Base-by-base conservation (phyloP, 805 yeast genomes). In the Sugiyamaella smithiae region DNA sequence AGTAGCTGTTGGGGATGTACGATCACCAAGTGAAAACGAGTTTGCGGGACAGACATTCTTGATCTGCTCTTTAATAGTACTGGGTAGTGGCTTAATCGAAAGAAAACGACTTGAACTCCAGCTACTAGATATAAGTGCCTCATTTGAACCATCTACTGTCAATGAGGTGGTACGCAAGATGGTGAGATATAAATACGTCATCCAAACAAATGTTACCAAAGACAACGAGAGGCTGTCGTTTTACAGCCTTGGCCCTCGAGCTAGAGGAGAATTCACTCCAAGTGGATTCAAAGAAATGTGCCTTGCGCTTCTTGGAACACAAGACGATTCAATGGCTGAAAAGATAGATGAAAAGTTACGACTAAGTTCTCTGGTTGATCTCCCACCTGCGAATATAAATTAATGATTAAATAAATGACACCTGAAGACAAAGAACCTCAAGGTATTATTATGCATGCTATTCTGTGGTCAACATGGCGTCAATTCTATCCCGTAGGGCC, bases 241-340 rank as follows among this genome's bases (percentile, higher is more conserved):
- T 19, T 44, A 36, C 31, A 28, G 44, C n/a, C 26, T 49, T 40
- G 52, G 52, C 7, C 44, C 43, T 5, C 40, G 52, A 2, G 40
- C 52, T 5, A 33, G 31, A 23, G 45, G 24, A 29, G 52, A 49
- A 36, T 44, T 49, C 22, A 20, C 26, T 11, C 25, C 29, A 9
- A 40, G 45, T 9, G 32, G 48, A 12, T 12, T 49, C 16, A 45
- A 24, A 22, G 41, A 38, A 17, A 40, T 46, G 19, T 26, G 40
- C 16, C 11, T 22, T 11, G 31, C 23, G n/a, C 37, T 49, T 31
- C 22, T 49, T n/a, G 52, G 52, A 5, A 35, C 16, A 4, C 24
- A 20, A n/a, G 25, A 9, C 20, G 16, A 16, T 9, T 12, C 8
- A 14, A 19, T 23, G 16, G 24, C 11, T 16, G 41, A 20, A 11